A percentile compares a stretch with the other conserved stretches of the same genome.
Evolutionary conservation across 495 filamentous ascomycete species (phyloP).

Genomic region (Penicillium paxilli): DNA sequence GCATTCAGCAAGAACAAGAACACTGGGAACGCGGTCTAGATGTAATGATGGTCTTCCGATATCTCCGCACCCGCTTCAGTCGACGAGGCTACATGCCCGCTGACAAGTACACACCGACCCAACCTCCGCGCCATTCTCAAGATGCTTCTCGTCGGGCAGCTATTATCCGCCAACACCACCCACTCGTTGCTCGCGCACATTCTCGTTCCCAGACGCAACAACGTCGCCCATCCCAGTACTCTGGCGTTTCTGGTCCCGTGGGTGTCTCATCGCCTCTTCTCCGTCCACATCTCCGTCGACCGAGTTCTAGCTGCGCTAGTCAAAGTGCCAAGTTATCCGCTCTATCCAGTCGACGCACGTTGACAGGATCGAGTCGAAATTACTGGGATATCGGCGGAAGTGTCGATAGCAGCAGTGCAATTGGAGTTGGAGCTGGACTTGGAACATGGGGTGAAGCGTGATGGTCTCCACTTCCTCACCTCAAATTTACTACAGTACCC

Average conservation of each 20-base stretch:
- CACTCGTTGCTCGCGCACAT: constrained; percentile 65
- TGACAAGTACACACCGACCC: constrained; percentile 29
- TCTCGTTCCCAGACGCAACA: constrained; percentile 48
- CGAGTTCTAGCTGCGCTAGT: constrained; percentile 71
- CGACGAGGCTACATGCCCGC: constrained; percentile 37
- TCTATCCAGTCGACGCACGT: constrained; percentile 54
- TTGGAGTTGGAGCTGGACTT: constrained; percentile 61
- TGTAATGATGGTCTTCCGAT: constrained; percentile 83
- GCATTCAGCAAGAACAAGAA: constrained; percentile 52
- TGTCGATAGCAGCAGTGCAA: constrained; percentile 69
- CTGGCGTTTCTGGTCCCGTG: constrained; percentile 42
- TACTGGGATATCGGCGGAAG: constrained; percentile 89
- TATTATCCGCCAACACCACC: constrained; percentile 81
- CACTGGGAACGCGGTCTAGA: constrained; percentile 91
- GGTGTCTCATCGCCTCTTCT: constrained; percentile 42
- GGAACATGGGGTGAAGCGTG: constrained; percentile 75
- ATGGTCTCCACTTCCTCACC: background rate
- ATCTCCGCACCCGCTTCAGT: constrained; percentile 74
- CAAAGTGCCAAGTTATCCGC: constrained; percentile 69
- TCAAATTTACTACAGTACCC: too few species aligned
- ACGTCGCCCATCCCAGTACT: constrained; percentile 51
- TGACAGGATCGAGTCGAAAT: constrained; percentile 63
- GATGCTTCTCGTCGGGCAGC: constrained; percentile 76
- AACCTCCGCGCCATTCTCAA: constrained; percentile 47
- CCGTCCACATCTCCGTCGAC: constrained; percentile 50